Evolutionary conservation across 441 rosid genomes (phyloP).

Genomic region (Adansonia grandidieri): DNA sequence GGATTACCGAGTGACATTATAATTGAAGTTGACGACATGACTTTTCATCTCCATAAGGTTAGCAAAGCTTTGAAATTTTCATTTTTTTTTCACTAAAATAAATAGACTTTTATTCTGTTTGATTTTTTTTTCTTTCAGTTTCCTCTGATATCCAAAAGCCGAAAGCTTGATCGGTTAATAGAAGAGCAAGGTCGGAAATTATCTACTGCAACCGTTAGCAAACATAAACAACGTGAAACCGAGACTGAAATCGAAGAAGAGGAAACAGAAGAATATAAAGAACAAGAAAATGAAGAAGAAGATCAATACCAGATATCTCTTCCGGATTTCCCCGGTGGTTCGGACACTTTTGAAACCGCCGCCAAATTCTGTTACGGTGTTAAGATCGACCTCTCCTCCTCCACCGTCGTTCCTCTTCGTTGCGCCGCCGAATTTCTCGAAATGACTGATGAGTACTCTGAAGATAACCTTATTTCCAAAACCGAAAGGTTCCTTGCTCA

Average conservation of each 20-base stretch:
- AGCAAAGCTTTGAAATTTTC: neutral
- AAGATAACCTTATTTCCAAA: constrained; percentile 59
- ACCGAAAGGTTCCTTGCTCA: constrained; percentile 58
- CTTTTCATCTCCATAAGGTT: constrained; percentile 77
- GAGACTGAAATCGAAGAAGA: constrained; percentile 26
- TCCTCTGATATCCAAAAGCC: constrained; percentile 79
- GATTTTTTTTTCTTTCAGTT: constrained; percentile 44
- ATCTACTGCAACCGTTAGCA: constrained; percentile 13
- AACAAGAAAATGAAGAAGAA: constrained; percentile 30
- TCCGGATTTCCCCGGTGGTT: constrained; percentile 67
- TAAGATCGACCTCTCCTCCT: constrained; percentile 59
- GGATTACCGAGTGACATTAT: constrained; percentile 77
- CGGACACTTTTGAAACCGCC: constrained; percentile 64
- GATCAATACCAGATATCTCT: constrained; percentile 46
- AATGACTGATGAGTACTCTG: constrained; percentile 70
- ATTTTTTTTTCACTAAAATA: neutral
- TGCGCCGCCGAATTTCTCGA: constrained; percentile 72
- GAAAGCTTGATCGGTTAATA: constrained; percentile 58
- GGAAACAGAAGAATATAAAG: constrained; percentile 24
- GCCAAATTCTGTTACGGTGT: constrained; percentile 81
- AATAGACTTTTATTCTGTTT: neutral
- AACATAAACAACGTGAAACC: constrained; percentile 21
- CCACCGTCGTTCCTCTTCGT: constrained; percentile 59
- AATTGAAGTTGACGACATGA: constrained; percentile 67
- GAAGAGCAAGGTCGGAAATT: constrained; percentile 48